phyloP scores from a whole-genome alignment of 2,329 filamentous ascomycete genomes.

The Colletotrichum godetiae region DNA sequence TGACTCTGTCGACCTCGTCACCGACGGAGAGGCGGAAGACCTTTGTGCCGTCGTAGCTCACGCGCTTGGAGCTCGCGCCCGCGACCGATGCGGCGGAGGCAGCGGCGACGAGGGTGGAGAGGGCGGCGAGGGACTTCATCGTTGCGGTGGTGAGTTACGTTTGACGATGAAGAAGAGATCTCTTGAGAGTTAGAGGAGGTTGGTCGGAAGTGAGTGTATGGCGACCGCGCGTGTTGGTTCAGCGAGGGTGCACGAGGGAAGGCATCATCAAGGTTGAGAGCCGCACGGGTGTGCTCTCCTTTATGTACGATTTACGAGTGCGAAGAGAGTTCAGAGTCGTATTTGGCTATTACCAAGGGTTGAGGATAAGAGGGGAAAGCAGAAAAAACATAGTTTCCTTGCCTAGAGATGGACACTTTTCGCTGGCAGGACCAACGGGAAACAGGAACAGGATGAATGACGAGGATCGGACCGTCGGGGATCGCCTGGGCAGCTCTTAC shows the following conservation, averaged over 20 bases:
- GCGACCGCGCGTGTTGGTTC: neutral
- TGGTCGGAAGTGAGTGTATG: neutral
- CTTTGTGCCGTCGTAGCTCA: constrained; percentile 58
- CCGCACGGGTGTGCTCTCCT: neutral
- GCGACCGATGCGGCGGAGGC: constrained; percentile 32
- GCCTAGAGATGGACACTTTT: neutral
- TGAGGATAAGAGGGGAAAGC: neutral
- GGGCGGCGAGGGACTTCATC: constrained; percentile 32
- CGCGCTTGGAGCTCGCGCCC: constrained; percentile 19
- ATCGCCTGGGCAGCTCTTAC: neutral
- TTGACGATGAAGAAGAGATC: neutral
- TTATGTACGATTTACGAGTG: neutral
- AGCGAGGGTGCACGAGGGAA: constrained; percentile 8
- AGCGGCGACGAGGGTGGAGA: constrained; percentile 23
- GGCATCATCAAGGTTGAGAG: neutral
- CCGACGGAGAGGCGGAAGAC: constrained; percentile 55
- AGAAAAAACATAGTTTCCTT: neutral
- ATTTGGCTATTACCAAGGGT: neutral
- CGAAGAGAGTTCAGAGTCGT: neutral
- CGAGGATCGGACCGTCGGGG: constrained; percentile 20
- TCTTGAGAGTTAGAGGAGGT: neutral
- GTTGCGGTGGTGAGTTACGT: neutral
- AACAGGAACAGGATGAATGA: neutral
- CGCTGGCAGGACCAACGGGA: neutral
- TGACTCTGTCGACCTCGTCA: constrained; percentile 45